Evolutionary conservation across 83 land plant species (phyloP).

Genomic region (Diphasiastrum complanatum): DNA sequence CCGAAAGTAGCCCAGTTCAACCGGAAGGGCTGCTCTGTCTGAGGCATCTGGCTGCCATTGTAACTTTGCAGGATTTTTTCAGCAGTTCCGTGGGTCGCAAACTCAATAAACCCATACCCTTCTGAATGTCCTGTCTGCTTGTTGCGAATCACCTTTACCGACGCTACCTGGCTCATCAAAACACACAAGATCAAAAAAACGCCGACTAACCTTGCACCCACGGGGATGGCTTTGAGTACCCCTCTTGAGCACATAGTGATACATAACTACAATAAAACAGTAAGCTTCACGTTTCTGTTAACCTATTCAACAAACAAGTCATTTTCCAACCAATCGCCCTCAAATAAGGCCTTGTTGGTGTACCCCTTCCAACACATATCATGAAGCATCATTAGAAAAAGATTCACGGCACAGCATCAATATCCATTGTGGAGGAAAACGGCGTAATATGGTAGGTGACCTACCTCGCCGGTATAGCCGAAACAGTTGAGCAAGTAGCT

Average conservation of each 20-base stretch:
- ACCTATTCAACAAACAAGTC: no score
- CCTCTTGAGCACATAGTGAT: background rate
- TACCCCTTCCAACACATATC: no score
- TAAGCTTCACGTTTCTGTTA: no score
- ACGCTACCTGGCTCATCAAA: slow-evolving; percentile 3
- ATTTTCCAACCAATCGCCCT: no score
- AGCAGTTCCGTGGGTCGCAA: slow-evolving; percentile 9
- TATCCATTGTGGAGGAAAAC: background rate
- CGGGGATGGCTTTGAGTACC: background rate
- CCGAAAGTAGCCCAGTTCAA: slow-evolving; percentile 27
- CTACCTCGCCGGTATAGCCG: slow-evolving; percentile 6
- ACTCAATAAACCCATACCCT: slow-evolving; percentile 27
- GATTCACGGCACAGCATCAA: no score
- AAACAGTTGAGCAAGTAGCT: slow-evolving; percentile 9
- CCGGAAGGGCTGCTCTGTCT: slow-evolving; percentile 16
- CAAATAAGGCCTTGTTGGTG: no score
- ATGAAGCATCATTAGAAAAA: no score
- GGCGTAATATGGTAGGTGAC: background rate
- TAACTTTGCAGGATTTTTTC: slow-evolving; percentile 18
- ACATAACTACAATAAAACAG: no score
- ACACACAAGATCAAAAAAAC: background rate
- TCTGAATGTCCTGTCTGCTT: slow-evolving; percentile 16
- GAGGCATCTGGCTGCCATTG: slow-evolving; percentile 21
- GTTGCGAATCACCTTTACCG: slow-evolving; percentile 17
- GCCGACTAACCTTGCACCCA: background rate